Base-by-base conservation (phyloP, 495 filamentous ascomycete genomes). In the Geopyxis carbonaria region DNA sequence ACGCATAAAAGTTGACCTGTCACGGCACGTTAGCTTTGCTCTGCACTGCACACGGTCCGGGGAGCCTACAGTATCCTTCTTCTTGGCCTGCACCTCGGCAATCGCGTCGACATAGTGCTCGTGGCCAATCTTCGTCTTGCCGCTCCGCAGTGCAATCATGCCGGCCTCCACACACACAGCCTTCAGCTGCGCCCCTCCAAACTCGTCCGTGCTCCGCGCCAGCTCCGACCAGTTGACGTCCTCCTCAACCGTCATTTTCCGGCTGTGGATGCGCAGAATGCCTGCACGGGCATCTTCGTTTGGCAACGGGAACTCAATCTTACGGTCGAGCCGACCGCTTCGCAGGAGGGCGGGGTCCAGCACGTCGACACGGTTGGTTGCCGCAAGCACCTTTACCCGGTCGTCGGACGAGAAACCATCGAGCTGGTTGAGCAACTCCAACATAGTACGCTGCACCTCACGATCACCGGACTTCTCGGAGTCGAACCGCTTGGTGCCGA, bases 41-140 rank as follows among this genome's bases (percentile, higher is more conserved):
- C 24, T 16, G 21, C 8, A 22, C 16, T 27, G 24, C n/a, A 31
- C 25, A 1, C 45, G 18, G 11, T 13, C 3, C 18, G 15, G 15
- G 25, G 34, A 23, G 37, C 45, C 25, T 38, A 51, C 62, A 62
- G 75, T 71, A 68, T 86, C 80, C 69, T 87, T 92, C 81, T 93
- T 93, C 80, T 94, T 95, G 34, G 83, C 76, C 59, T 93, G 83
- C 48, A 97, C 89, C 59, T 99, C 89, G 15, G 82, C 68, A 55
- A 99, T 95, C 36, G 89, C 89, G 70, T 99, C 89, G 18, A 99
- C 89, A 59, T 95, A 99, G 63, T 99, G 85, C 67, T 99, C 89
- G 51, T 99, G 89, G 42, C 77, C 76, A 47, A 99, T 82, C 72
- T 93, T 93, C 59, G 70, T 80, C 68, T 81, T 78, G 22, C 89